Evolutionary conservation across 805 yeast species (phyloP), one percentile per base, ranked within the genome.

Genomic region (Kuraishia ogatae): DNA sequence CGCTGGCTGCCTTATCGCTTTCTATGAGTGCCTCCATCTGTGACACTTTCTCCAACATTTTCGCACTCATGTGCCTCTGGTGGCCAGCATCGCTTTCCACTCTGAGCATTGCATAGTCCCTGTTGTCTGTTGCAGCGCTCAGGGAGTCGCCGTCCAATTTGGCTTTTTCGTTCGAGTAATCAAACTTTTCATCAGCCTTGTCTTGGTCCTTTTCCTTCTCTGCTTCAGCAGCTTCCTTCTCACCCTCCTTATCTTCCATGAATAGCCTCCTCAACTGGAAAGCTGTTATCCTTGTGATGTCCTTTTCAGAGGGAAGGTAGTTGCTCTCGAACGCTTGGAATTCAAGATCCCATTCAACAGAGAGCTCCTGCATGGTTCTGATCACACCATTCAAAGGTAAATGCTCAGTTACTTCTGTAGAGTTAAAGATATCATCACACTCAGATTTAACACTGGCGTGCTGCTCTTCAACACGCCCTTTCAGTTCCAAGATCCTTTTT

Each of bases 271-370:
- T 82, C 62, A 93, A 72, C 65, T 93, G 98, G 61, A 85, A 85
- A 2, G 96, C 87, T 1, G 99, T 92, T 50, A 94, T 88, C 59
- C 89, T 78, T 4, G 96, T 84, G 60, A 94, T 88, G 76, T 94
- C 99, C 63, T 85, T 89, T 67, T 94, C 98, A 8, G 96, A 83
- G 1, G 98, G 98, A 57, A 93, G 77, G 64, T 80, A 94, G 21
- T 77, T 77, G 50, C 78, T 78, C 57, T 89, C 97, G 71, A 94
- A 93, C 7, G 82, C 87, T 43, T 82, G 78, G 62, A 94, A 91
- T 56, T 86, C 96, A 22, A 70, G 62, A 68, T 93, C 97, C 98
- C 98, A 94, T 48, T 76, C 80, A 22, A 89, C 91, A 2, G 96
- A 92, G 28, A 84, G 71, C 55, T 87, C 91, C 63, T 93, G 97